phyloP scores from a whole-genome alignment of 257 asterid species.

The Handroanthus guayacan region DNA sequence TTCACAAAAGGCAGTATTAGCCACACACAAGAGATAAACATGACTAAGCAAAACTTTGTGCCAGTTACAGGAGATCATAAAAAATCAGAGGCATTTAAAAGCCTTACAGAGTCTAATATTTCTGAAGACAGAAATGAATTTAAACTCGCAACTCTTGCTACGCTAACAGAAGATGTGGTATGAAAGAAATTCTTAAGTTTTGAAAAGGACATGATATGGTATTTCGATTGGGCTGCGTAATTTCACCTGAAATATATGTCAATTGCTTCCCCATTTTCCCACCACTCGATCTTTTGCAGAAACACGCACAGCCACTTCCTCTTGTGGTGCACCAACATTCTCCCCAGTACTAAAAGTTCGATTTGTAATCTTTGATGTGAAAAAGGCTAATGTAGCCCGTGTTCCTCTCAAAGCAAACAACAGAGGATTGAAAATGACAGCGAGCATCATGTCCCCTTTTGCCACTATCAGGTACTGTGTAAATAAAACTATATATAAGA shows the following conservation, averaged over 20 bases:
- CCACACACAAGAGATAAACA: not conserved
- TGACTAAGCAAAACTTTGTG: constrained; percentile 23
- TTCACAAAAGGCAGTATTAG: constrained; percentile 13
- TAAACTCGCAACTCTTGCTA: constrained; percentile 8
- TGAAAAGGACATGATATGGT: not conserved
- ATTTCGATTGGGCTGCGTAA: constrained; percentile 9
- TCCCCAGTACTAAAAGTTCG: constrained; percentile 40
- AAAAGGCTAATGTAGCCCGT: constrained; percentile 57
- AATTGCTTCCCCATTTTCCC: constrained; percentile 88
- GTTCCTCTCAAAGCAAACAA: constrained; percentile 76
- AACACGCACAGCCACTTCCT: constrained; percentile 50
- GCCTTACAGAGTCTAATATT: constrained; percentile 16
- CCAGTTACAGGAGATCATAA: not conserved
- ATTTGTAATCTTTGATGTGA: constrained; percentile 56
- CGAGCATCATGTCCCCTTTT: constrained; percentile 83
- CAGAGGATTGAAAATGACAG: constrained; percentile 80
- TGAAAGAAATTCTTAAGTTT: constrained; percentile 2
- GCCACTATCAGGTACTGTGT: constrained; percentile 75
- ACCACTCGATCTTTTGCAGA: constrained; percentile 80
- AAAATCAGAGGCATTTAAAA: constrained; percentile 17
- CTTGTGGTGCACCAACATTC: constrained; percentile 41
- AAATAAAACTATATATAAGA: constrained; percentile 25
- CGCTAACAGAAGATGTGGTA: not conserved
- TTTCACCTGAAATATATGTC: constrained; percentile 38
- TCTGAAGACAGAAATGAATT: not conserved